These are phyloP conservation scores for Mortierella sp. DNA, from an alignment of 371 early-diverging fungal genomes.

Conservation along the genomic window DNA sequence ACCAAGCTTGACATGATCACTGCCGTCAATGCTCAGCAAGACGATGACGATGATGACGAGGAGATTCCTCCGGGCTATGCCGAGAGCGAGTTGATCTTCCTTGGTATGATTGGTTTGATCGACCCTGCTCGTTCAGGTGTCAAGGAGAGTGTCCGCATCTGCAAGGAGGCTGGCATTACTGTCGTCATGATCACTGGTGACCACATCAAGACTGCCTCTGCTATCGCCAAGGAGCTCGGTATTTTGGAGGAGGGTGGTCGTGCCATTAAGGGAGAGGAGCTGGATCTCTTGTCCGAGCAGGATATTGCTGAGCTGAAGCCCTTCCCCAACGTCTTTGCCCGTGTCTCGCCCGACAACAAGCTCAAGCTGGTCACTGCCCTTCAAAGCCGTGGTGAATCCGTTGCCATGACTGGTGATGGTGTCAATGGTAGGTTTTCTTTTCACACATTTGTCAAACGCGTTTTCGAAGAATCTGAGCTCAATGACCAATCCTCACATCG, in stretches of 20 bases:
- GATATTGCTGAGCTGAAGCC: conserved; percentile 68
- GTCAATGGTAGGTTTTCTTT: conserved; percentile 67
- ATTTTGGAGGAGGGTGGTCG: conserved; percentile 61
- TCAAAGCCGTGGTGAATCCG: conserved; percentile 80
- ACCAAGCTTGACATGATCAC: conserved; percentile 42
- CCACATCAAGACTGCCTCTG: conserved; percentile 77
- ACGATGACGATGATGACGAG: conserved; percentile 38
- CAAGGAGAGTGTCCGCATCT: conserved; percentile 66
- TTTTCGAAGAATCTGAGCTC: background rate
- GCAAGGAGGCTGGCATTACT: conserved; percentile 77
- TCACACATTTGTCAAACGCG: background rate
- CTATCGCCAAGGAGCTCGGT: conserved; percentile 79
- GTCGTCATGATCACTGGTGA: conserved; percentile 87
- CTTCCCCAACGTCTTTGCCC: conserved; percentile 79
- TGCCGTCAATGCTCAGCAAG: conserved; percentile 27
- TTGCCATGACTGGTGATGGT: conserved; percentile 92
- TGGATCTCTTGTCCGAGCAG: conserved; percentile 73
- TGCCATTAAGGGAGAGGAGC: conserved; percentile 70
- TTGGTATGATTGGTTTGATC: conserved; percentile 82
- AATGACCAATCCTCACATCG: background rate
- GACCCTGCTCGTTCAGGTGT: conserved; percentile 81
- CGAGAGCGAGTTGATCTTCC: conserved; percentile 74
- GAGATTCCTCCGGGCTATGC: conserved; percentile 37
- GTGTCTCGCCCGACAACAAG: conserved; percentile 93
- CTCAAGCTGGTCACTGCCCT: conserved; percentile 96